phyloP scores from a whole-genome alignment of 169 alveolate species.

The Plasmodium coatneyi region DNA sequence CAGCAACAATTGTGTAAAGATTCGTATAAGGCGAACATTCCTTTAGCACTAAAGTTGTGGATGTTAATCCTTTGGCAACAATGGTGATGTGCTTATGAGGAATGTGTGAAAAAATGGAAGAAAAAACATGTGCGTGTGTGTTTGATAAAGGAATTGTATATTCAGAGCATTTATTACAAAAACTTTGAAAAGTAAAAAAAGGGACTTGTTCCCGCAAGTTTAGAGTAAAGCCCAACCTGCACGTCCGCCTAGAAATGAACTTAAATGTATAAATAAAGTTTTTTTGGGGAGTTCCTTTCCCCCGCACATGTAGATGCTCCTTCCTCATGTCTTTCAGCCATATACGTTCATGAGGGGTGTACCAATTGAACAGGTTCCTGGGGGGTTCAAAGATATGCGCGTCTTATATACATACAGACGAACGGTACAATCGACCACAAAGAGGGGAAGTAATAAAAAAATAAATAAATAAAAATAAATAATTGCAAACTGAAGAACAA shows the following conservation, averaged over 20 bases:
- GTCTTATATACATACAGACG: background rate
- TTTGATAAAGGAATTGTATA: too few relatives aligned
- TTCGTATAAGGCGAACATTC: too few relatives aligned
- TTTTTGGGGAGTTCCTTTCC: too few relatives aligned
- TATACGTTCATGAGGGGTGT: background rate
- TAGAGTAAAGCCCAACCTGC: background rate
- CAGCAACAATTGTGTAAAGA: too few relatives aligned
- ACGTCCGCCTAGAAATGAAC: background rate
- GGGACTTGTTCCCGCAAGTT: background rate
- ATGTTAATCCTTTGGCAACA: too few relatives aligned
- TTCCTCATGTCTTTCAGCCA: background rate
- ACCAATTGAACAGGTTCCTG: background rate
- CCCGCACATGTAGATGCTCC: too few relatives aligned
- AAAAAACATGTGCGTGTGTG: too few relatives aligned
- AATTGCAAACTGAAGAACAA: background rate
- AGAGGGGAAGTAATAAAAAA: background rate
- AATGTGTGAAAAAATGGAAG: too few relatives aligned
- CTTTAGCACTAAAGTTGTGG: too few relatives aligned
- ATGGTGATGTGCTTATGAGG: too few relatives aligned
- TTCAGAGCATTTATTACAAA: too few relatives aligned
- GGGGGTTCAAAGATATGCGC: background rate
- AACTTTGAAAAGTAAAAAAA: too few relatives aligned
- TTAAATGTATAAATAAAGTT: background rate
- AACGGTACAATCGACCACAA: background rate
- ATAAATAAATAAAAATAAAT: background rate